Percentiles rank a stretch among this genome's conserved stretches.
Conservation (phyloP, 2,329 filamentous ascomycete genomes). For the Botrytis pseudocinerea region DNA sequence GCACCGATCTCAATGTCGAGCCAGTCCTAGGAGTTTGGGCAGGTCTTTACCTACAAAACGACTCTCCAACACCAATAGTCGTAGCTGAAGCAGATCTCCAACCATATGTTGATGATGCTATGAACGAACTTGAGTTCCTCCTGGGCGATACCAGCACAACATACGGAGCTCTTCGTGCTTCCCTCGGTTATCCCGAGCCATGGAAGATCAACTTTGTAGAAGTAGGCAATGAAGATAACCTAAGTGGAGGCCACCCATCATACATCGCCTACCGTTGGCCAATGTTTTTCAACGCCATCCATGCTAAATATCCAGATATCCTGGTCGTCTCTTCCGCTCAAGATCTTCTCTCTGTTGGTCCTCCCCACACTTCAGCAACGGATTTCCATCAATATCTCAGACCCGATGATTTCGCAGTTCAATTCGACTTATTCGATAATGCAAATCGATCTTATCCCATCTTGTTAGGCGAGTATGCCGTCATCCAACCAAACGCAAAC, state of each 20-base stretch:
- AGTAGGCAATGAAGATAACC: constrained; percentile 53
- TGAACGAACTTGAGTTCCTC: constrained; percentile 55
- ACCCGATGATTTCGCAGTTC: constrained; percentile 33
- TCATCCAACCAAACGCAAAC: constrained; percentile 32
- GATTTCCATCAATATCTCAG: constrained; percentile 37
- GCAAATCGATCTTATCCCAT: constrained; percentile 28
- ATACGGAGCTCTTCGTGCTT: constrained; percentile 50
- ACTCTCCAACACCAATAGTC: constrained; percentile 43
- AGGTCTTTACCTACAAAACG: constrained; percentile 47
- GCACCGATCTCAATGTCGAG: constrained; percentile 50
- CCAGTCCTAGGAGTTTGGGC: constrained; percentile 51
- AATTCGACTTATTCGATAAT: constrained; percentile 34
- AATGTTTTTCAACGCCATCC: constrained; percentile 51
- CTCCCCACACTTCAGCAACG: constrained; percentile 20
- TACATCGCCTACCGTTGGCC: constrained; percentile 47
- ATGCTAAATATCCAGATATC: constrained; percentile 44
- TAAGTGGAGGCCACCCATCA: constrained; percentile 44
- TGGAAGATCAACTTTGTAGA: constrained; percentile 54
- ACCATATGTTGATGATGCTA: constrained; percentile 49
- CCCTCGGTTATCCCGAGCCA: constrained; percentile 51
- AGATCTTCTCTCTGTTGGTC: constrained; percentile 26
- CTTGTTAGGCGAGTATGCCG: constrained; percentile 38
- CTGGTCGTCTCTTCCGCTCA: constrained; percentile 45
- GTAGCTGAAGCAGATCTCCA: constrained; percentile 47
- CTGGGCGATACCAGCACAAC: constrained; percentile 47